Evolutionary conservation across 2,329 filamentous ascomycete genomes (phyloP), one percentile per base, ranked within the genome.

Genomic region (Colletotrichum ledebouriae): DNA sequence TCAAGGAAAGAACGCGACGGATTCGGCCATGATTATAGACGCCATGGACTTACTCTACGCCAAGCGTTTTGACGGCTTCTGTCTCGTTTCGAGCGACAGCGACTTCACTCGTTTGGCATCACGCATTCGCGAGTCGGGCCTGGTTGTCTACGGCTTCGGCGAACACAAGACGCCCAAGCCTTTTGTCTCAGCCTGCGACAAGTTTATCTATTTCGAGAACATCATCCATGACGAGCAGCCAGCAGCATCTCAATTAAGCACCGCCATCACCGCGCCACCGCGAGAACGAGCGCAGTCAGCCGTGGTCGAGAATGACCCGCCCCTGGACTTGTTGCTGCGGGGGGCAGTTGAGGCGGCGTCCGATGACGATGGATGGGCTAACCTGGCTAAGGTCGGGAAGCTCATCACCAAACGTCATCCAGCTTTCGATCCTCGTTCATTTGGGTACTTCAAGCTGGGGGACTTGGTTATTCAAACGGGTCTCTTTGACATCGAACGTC

Each of bases 31-130:
- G 77, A 73, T 79, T 2, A 79, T 80, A 41, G 78, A 80, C 47
- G 78, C 78, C 34, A 80, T 80, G 78, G 78, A 80, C 62, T 71
- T 80, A 11, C 63, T 80, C 1, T 78, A 79, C 52, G 71, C 76
- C 0, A 71, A 73, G 42, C 73, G 72, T 4, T 78, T 78, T 37
- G 73, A 76, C 25, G 47, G 47, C 25, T 50, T 50, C 22, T 50
- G 47, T 25, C 47, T 41, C 76, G 75, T 15, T 79, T 79, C 59
- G 0, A 79, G 76, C 60, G 76, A 79, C 58, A 79, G 77, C 63
- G 78, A 79, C 67, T 80, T 79, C 17, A 79, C 77, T 4, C 72
- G 77, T 0, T 72, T 80, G 1, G 78, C 78, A 1, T 74, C 75
- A 0, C 71, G 78, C 1, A 79, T 79, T 34, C 74, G 78, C 0